A percentile compares a stretch with the other conserved stretches of the same genome.
Conservation (phyloP, 2,329 filamentous ascomycete genomes). For the Orbilia oligospora region DNA sequence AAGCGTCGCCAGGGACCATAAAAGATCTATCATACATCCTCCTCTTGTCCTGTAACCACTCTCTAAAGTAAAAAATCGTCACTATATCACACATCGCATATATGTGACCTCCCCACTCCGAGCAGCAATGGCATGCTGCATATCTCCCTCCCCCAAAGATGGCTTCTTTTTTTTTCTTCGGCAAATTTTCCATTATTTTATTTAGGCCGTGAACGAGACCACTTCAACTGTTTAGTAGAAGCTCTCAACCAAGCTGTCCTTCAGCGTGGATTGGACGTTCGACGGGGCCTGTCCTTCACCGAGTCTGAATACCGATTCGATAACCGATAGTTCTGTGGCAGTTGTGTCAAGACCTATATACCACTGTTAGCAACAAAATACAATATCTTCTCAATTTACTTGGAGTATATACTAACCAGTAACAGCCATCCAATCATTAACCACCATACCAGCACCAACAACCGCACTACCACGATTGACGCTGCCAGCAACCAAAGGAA, state of each 20-base stretch:
- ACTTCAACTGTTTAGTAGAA: conserved; percentile 79
- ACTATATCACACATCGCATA: neutral
- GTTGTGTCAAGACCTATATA: conserved; percentile 84
- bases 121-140: neutral
- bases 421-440: conserved; percentile 97
- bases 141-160: neutral
- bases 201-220: neutral
- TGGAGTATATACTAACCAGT: conserved; percentile 69
- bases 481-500: conserved; percentile 92
- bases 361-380: conserved; percentile 7
- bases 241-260: conserved; percentile 98
- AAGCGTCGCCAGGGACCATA: neutral
- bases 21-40: conserved; percentile 23
- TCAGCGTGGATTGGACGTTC: conserved; percentile 85
- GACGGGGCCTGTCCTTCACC: conserved; percentile 86
- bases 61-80: neutral
- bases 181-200: conserved; percentile 24
- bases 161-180: conserved; percentile 4
- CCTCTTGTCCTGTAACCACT: neutral
- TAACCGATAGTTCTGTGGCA: conserved; percentile 95
- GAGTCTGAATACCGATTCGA: conserved; percentile 95
- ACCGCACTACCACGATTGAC: conserved; percentile 94
- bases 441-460: conserved; percentile 96
- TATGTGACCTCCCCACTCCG: too few species aligned
- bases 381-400: neutral